A percentile compares a stretch with the other conserved stretches of the same genome.
Evolutionary conservation across 495 filamentous ascomycete species (phyloP).

Genomic region (Beverwykella pulmonaria): DNA sequence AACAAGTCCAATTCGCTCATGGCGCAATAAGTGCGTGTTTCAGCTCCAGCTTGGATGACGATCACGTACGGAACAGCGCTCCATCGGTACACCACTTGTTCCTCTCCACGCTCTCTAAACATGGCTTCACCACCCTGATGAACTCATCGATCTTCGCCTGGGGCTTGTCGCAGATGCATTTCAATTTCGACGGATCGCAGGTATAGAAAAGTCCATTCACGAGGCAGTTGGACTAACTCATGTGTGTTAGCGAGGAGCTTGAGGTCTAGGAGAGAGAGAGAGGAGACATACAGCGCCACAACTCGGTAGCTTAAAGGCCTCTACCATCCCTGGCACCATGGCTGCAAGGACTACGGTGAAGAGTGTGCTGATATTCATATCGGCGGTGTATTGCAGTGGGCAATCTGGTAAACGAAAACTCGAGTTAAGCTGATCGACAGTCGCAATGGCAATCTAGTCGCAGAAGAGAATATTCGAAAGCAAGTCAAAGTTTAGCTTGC

Average conservation of each 20-base stretch:
- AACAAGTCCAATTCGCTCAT: too few species aligned
- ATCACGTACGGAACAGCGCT: background rate
- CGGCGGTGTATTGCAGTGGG: too few species aligned
- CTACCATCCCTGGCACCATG: background rate
- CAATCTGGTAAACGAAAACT: too few species aligned
- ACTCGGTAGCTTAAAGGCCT: background rate
- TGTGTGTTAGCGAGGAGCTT: background rate
- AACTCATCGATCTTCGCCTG: background rate
- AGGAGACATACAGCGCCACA: background rate
- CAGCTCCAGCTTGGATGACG: too few species aligned
- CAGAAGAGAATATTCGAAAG: too few species aligned
- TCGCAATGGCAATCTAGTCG: too few species aligned
- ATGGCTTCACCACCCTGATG: background rate
- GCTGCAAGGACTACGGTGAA: background rate
- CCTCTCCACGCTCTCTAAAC: constrained; percentile 1
- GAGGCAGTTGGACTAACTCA: background rate
- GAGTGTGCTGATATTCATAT: background rate
- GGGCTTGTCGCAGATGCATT: background rate
- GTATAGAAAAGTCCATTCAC: background rate
- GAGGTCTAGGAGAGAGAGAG: too few species aligned
- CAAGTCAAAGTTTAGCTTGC: too few species aligned
- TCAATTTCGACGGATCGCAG: background rate
- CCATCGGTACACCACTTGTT: background rate
- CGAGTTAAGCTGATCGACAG: too few species aligned
- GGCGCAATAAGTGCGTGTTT: too few species aligned